Conservation (phyloP, 148 eudicot genomes). For the Nyssa sinensis region DNA sequence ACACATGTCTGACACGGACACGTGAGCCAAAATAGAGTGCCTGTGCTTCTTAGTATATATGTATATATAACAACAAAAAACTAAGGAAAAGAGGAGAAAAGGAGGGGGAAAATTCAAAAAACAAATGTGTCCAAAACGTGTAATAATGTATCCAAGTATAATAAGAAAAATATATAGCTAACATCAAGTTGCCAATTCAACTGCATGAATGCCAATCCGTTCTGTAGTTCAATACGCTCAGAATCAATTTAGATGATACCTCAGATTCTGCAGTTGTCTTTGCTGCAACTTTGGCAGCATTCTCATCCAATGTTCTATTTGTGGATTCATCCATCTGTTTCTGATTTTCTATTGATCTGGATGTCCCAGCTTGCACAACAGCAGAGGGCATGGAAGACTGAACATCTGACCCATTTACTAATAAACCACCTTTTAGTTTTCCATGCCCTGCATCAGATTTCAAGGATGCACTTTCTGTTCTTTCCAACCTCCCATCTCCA, state of each 20-base stretch:
- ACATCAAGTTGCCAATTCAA: constrained; percentile 9
- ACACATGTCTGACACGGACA: too few species aligned
- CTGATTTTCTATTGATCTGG: constrained; percentile 48
- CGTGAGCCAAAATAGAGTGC: too few species aligned
- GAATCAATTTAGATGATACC: constrained; percentile 42
- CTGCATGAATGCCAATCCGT: too few species aligned
- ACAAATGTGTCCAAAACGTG: too few species aligned
- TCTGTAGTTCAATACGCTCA: too few species aligned
- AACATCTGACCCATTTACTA: constrained; percentile 47
- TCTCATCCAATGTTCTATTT: constrained; percentile 50
- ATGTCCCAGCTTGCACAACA: constrained; percentile 27
- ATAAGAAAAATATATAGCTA: neutral
- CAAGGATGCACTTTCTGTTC: constrained; percentile 39
- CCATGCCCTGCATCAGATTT: constrained; percentile 36
- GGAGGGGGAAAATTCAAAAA: too few species aligned
- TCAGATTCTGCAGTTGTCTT: constrained; percentile 53
- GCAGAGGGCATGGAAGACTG: constrained; percentile 27
- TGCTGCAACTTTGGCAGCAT: constrained; percentile 33
- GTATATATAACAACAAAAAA: too few species aligned
- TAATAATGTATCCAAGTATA: too few species aligned
- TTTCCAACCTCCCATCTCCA: constrained; percentile 56
- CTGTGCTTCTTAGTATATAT: too few species aligned
- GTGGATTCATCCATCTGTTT: constrained; percentile 53
- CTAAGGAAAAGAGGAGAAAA: too few species aligned
- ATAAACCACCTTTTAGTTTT: constrained; percentile 43